phyloP scores from a whole-genome alignment of 306 rosid genomes.

The Astragalus glycyphyllos region DNA sequence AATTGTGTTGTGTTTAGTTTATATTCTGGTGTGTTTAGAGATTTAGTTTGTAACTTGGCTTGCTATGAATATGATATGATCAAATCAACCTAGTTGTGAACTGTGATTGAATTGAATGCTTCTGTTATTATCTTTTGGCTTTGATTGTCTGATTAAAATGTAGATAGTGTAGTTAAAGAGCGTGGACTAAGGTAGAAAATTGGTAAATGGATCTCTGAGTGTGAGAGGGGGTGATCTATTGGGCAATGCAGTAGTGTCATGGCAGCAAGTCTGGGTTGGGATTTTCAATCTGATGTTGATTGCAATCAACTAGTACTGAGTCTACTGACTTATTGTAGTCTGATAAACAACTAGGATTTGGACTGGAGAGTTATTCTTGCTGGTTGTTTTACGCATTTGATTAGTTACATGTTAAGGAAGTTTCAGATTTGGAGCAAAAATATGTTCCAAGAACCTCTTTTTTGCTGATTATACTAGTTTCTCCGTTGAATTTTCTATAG shows the following conservation, averaged over 20 bases:
- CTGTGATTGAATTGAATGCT: constrained; percentile 22
- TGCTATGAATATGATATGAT: not conserved
- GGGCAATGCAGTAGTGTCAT: not conserved
- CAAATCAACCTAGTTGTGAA: constrained; percentile 30
- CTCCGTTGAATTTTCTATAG: not conserved
- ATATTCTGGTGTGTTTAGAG: too few relatives aligned
- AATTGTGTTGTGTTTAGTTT: constrained; percentile 8
- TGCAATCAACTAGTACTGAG: not conserved
- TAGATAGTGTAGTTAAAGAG: constrained; percentile 5
- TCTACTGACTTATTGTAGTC: constrained; percentile 1
- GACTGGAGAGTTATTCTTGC: constrained; percentile 15
- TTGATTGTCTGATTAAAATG: not conserved
- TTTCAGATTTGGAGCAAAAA: constrained; percentile 18
- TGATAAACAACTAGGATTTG: not conserved
- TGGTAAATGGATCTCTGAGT: constrained; percentile 21
- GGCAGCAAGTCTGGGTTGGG: constrained; percentile 29
- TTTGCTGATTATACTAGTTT: constrained; percentile 13
- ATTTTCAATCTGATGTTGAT: not conserved
- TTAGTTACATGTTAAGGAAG: not conserved
- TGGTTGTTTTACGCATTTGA: not conserved
- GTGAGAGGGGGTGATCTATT: not conserved
- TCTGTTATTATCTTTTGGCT: not conserved
- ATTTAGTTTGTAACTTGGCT: not conserved
- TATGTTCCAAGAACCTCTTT: not conserved
- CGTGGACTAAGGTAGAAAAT: constrained; percentile 14